Evolutionary conservation across 768 basidiomycete species (phyloP).

Genomic region (Cystofilobasidium bisporidii): DNA sequence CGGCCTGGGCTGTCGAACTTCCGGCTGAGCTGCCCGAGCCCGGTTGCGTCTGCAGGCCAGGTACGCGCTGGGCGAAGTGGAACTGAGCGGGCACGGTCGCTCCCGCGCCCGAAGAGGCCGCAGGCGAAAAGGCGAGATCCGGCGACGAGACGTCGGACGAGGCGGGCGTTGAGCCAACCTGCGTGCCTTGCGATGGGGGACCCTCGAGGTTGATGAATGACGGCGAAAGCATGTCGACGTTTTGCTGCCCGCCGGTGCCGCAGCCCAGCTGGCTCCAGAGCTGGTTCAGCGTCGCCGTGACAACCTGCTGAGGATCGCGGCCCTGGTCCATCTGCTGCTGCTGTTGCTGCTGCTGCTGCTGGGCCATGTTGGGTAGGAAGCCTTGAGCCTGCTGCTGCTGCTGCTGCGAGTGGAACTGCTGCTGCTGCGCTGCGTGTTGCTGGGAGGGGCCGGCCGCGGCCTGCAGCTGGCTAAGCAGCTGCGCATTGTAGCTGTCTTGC

Average conservation of each 20-base stretch:
- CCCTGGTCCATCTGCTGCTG: not conserved
- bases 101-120: not conserved
- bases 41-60: not conserved
- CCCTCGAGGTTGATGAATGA: not conserved
- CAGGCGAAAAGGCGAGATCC: not conserved
- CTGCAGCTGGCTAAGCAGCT: not conserved
- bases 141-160: slow-evolving; percentile 3
- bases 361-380: not conserved
- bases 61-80: not conserved
- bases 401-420: not conserved
- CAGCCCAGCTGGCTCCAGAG: not conserved
- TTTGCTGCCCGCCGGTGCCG: not conserved
- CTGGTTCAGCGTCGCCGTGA: not conserved
- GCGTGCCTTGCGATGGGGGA: no score
- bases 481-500: not conserved
- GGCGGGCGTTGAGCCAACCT: not conserved
- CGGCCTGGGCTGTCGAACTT: not conserved
- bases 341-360: not conserved
- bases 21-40: not conserved
- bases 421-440: no score
- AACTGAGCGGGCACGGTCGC: not conserved
- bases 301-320: not conserved
- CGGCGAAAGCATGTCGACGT: not conserved
- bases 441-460: not conserved
- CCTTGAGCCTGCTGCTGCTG: not conserved